These are phyloP conservation scores for Xanthoconium purpureum DNA, from an alignment of 768 basidiomycete species.

Conservation along the genomic window DNA sequence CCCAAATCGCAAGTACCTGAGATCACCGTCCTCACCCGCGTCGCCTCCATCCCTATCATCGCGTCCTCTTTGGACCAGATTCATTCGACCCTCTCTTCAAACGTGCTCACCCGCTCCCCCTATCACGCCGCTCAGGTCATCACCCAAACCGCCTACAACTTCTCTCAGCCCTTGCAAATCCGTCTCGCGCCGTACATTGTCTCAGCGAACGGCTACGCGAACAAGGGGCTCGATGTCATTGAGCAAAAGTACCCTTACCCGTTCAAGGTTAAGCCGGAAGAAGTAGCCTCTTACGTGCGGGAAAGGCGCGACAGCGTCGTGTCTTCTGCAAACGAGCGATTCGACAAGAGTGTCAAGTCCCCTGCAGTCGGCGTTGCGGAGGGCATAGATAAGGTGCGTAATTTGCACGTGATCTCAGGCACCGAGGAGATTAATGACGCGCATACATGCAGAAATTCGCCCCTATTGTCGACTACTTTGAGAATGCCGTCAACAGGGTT, in stretches of 20 bases:
- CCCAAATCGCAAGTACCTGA: constrained; percentile 39
- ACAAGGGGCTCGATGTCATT: constrained; percentile 72
- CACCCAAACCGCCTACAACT: constrained; percentile 55
- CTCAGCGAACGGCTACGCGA: constrained; percentile 62
- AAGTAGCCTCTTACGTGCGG: constrained; percentile 59
- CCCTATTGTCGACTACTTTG: constrained; percentile 73
- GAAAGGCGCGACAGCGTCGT: constrained; percentile 54
- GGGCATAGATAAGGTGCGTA: constrained; percentile 73
- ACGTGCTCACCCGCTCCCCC: constrained; percentile 59
- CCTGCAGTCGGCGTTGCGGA: constrained; percentile 62
- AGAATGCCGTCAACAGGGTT: constrained; percentile 51
- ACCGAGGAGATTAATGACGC: constrained; percentile 5
- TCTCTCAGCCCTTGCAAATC: constrained; percentile 62
- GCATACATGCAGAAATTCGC: constrained; percentile 50
- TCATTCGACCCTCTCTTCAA: constrained; percentile 55
- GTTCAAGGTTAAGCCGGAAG: constrained; percentile 71
- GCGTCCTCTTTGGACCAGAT: constrained; percentile 60
- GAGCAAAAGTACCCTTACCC: constrained; percentile 73
- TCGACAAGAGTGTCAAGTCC: constrained; percentile 62
- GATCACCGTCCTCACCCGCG: constrained; percentile 58
- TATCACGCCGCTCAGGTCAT: constrained; percentile 65
- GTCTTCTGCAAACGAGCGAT: constrained; percentile 53
- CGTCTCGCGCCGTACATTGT: constrained; percentile 64
- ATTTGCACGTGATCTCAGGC: constrained; percentile 23
- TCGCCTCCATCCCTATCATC: constrained; percentile 73